Base-by-base conservation (phyloP, 2,329 filamentous ascomycete species). In the Hawksworthiomyces lignivorus region DNA sequence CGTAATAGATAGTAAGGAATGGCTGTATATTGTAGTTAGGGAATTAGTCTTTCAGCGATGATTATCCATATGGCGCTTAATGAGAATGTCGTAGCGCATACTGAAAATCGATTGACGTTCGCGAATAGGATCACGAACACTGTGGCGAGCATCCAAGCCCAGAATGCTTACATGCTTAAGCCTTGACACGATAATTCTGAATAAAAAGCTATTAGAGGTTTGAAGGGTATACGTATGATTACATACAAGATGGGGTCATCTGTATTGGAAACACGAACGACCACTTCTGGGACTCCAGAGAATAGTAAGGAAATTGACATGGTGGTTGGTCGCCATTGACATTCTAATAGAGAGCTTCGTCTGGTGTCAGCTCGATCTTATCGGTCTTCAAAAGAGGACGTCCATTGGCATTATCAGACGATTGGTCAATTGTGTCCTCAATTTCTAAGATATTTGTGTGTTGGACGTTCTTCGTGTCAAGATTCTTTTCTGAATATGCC, bases 1-100 rank as follows among this genome's bases (percentile, higher is more conserved):
- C 73, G 38, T 72, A 64, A 48, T 69, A 66, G 52, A 80, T 70
- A 11, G 60, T 64, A 50, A 79, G 77, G 30, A 65, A 62, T 0
- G 75, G 75, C 47, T 72, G 66, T n/a, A 21, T 7, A 21, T 38
- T 21, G 34, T n/a, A n/a, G n/a, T n/a, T n/a, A n/a, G n/a, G n/a
- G n/a, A n/a, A n/a, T n/a, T n/a, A n/a, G n/a, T n/a, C n/a, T n/a
- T n/a, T n/a, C n/a, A n/a, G n/a, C n/a, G n/a, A n/a, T n/a, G n/a
- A n/a, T n/a, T n/a, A n/a, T n/a, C n/a, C n/a, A n/a, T n/a, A n/a
- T n/a, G n/a, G n/a, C n/a, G n/a, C n/a, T n/a, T n/a, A n/a, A n/a
- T n/a, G n/a, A n/a, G n/a, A n/a, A n/a, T n/a, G n/a, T 42, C 44
- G 37, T 46, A 46, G 24, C 44, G 44, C 11, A 47, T 33, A 19